phyloP scores from a whole-genome alignment of 73 alveolate genomes.

The Tetrahymena thermophila region DNA sequence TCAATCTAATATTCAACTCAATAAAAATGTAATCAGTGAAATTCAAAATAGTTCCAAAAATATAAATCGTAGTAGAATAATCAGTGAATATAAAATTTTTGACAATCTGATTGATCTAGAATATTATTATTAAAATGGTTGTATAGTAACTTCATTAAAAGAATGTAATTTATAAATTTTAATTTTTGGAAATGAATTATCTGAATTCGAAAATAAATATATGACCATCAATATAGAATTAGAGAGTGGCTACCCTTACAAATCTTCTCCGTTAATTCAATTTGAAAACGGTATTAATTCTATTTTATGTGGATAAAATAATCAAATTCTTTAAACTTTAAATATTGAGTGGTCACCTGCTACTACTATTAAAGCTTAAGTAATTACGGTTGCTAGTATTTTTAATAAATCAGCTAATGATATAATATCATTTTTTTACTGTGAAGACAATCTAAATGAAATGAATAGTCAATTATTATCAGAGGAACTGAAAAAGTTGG shows the following conservation, averaged over 20 bases:
- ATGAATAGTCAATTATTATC: no score
- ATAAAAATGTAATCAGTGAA: background rate
- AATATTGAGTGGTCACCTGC: background rate
- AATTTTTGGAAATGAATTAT: background rate
- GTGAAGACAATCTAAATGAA: no score
- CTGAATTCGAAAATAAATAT: background rate
- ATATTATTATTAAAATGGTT: background rate
- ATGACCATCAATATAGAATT: background rate
- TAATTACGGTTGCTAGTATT: no score
- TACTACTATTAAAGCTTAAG: background rate
- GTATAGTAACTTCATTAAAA: background rate
- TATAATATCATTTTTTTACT: no score
- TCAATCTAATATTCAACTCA: background rate
- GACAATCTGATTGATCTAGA: background rate
- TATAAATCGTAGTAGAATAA: background rate
- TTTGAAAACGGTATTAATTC: background rate
- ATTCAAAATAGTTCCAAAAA: background rate
- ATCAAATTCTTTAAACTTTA: no score
- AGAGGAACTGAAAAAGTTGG: no score
- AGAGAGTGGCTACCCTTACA: background rate
- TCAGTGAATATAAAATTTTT: background rate
- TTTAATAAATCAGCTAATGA: no score
- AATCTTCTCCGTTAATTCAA: background rate
- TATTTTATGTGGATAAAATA: no score
- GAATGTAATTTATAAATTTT: background rate